Base-by-base conservation (phyloP, 139 green algal genomes). In the Chlorella sorokiniana region DNA sequence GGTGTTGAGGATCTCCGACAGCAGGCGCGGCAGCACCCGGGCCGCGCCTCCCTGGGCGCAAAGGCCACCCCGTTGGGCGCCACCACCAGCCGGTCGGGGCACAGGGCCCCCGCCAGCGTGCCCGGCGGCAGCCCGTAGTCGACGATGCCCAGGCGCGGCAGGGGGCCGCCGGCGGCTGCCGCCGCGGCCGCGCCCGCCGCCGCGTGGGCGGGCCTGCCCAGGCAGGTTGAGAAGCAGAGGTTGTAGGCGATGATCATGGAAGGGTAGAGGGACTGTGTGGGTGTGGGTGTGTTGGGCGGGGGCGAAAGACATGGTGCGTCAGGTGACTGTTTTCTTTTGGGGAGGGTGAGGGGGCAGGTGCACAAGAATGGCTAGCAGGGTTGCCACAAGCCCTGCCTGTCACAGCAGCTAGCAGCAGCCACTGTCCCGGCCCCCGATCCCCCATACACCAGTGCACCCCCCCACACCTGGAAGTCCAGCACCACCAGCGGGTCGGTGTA, bases 161-260 rank as follows among this genome's bases (percentile, higher is more conserved):
- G 44, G 4, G 64, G 63, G 42, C 71, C 74, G 62, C 48, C 61
- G 20, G 29, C 29, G 56, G 54, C 16, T 29, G 45, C 74, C 18
- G 25, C 75, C 8, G 54, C 42, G 22, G 45, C 76, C 2, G 42
- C 62, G 45, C 33, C 52, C 5, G 63, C 76, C 10, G 64, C 69
- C 5, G 83, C 86, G 74, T 97, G 94, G 8, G 71, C 22, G 2
- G 91, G 88, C 0, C 90, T 84, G 29, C 96, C 96, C 31, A 99
- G 56, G 76, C 88, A 94, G 11, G 96, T 98, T 44, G 85, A 93
- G 91, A 93, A 99, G 93, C 96, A 99, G 20, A 99, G 91, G 89
- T 99, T 99, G 93, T 99, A 98, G 4, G 96, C 96, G 74, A 99
- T 99, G 78, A 99, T 89, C 70, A 96, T 90, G 52, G 92, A 97